These are phyloP conservation scores for Pestalotiopsis sp. DNA, from an alignment of 2,329 filamentous ascomycete species.

Conservation along the genomic window DNA sequence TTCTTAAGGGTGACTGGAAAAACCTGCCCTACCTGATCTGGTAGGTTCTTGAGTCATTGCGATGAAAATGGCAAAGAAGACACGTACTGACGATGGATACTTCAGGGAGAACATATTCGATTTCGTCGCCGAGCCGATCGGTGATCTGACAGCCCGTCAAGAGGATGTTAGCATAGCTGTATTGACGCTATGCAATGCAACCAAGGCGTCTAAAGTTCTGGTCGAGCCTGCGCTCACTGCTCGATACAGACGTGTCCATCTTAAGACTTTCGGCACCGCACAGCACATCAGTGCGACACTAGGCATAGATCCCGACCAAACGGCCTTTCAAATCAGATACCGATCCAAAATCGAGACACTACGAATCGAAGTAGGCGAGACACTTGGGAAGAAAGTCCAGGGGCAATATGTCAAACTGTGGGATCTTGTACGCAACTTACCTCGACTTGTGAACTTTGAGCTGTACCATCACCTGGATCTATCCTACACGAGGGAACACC, in stretches of 20 bases:
- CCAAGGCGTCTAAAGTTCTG: slow-evolving; percentile 66
- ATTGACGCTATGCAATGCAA: slow-evolving; percentile 58
- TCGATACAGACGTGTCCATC: slow-evolving; percentile 70
- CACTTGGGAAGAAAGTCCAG: slow-evolving; percentile 25
- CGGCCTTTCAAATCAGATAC: slow-evolving; percentile 57
- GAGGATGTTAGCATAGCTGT: slow-evolving; percentile 43
- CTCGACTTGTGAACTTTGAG: slow-evolving; percentile 69
- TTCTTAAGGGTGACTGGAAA: slow-evolving; percentile 15
- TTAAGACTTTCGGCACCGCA: slow-evolving; percentile 45
- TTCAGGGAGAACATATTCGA: slow-evolving; percentile 54
- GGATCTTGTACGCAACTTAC: slow-evolving; percentile 63
- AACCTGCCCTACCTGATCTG: slow-evolving; percentile 15
- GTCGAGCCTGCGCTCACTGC: slow-evolving; percentile 73
- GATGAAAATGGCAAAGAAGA: not conserved
- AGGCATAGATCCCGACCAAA: not conserved
- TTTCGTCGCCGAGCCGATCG: slow-evolving; percentile 64
- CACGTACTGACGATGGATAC: not conserved
- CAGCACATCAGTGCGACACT: slow-evolving; percentile 42
- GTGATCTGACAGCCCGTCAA: slow-evolving; percentile 42
- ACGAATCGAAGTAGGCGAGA: slow-evolving; percentile 64
- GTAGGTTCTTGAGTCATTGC: not conserved
- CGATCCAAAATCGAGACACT: slow-evolving; percentile 71
- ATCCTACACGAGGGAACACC: slow-evolving; percentile 62
- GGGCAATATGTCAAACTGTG: slow-evolving; percentile 49
- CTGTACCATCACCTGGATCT: slow-evolving; percentile 72